Evolutionary conservation across 2,329 filamentous ascomycete species (phyloP).

Genomic region (Grosmannia huntii): DNA sequence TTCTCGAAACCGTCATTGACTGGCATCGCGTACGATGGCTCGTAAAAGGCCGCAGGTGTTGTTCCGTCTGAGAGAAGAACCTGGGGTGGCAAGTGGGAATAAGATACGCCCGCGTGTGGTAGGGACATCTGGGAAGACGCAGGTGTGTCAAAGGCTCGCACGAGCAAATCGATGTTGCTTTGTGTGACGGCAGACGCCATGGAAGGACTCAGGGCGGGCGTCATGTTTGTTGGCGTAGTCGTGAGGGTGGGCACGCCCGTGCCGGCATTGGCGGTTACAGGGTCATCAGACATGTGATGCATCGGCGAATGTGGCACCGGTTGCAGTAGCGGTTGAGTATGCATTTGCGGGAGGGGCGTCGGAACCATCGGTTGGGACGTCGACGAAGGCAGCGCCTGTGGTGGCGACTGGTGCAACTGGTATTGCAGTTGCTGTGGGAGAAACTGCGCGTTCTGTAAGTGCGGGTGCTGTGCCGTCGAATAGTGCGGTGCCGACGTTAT

Average conservation of each 20-base stretch:
- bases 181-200: not conserved
- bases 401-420: not conserved
- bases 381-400: not conserved
- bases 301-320: not conserved
- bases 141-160: conserved; percentile 18
- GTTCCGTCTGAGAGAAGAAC: not conserved
- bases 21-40: not conserved
- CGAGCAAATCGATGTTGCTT: conserved; percentile 24
- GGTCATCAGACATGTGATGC: not conserved
- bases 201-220: not conserved
- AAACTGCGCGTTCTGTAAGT: not conserved
- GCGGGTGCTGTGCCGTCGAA: not conserved
- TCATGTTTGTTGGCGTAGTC: not conserved
- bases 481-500: not conserved
- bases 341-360: not conserved
- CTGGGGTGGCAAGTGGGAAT: not conserved
- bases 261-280: not conserved
- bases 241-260: not conserved
- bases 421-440: not conserved
- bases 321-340: not conserved
- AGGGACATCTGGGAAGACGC: not conserved
- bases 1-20: conserved; percentile 31
- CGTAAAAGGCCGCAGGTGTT: not conserved
- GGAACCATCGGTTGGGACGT: not conserved
- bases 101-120: not conserved